Percentiles rank a stretch among this genome's conserved stretches.
Evolutionary conservation across 2,329 filamentous ascomycete species (phyloP).

Genomic region (Colletotrichum falcatum): DNA sequence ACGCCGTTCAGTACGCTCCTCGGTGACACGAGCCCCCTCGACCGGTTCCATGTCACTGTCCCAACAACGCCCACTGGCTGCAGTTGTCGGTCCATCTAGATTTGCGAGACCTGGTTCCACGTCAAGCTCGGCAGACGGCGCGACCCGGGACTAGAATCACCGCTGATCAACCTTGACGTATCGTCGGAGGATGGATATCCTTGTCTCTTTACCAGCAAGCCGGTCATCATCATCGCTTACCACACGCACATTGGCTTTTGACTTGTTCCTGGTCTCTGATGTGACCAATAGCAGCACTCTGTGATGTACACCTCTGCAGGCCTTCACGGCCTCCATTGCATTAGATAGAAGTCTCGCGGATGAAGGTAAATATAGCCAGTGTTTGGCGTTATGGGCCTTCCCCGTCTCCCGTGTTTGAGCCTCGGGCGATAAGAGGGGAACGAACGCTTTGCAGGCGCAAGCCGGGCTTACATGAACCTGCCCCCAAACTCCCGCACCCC

Average conservation of each 20-base stretch:
- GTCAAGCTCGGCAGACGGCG: not conserved
- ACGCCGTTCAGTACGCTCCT: not conserved
- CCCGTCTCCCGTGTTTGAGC: not conserved
- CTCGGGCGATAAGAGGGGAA: not conserved
- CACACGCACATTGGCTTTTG: not conserved
- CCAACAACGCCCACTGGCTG: conserved; percentile 1
- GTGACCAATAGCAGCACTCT: not conserved
- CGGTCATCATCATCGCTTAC: not conserved
- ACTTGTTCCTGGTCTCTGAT: not conserved
- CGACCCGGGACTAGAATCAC: not conserved
- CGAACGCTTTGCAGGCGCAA: not conserved
- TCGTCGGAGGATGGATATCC: not conserved
- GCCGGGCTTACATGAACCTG: not conserved
- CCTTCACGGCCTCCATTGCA: not conserved
- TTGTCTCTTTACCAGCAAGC: not conserved
- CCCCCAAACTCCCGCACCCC: not conserved
- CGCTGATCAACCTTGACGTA: not conserved
- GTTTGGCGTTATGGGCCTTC: not conserved
- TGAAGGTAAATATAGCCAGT: not conserved
- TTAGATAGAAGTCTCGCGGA: not conserved
- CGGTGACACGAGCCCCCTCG: not conserved
- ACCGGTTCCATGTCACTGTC: not conserved
- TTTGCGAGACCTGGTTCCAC: not conserved
- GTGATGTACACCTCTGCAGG: not conserved
- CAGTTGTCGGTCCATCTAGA: not conserved